These are phyloP conservation scores for Glaciozyma martinii DNA, from an alignment of 768 basidiomycete species.

Conservation along the genomic window DNA sequence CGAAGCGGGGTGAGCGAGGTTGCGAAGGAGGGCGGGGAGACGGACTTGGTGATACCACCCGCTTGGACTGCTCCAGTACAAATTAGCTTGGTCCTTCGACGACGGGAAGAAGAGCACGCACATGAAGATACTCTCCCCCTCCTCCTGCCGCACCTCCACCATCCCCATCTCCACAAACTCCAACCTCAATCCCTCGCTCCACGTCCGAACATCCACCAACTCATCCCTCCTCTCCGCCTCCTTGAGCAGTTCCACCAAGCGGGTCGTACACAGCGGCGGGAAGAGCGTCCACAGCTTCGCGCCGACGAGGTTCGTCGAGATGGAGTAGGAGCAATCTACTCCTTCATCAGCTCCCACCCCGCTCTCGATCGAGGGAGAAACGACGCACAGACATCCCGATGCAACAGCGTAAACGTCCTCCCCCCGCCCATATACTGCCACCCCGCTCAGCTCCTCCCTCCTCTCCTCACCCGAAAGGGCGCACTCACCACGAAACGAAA, in stretches of 20 bases:
- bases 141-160: constrained; percentile 14
- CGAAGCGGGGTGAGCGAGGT: background rate
- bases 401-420: constrained; percentile 26
- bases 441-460: background rate
- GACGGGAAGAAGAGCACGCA: background rate
- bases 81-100: background rate
- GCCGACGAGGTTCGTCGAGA: constrained; percentile 30
- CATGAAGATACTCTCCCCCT: constrained; percentile 20
- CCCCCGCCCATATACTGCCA: constrained; percentile 26
- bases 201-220: constrained; percentile 13
- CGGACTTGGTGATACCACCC: constrained; percentile 26
- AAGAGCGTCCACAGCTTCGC: constrained; percentile 32
- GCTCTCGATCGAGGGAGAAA: too few relatives aligned
- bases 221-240: background rate
- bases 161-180: constrained; percentile 6
- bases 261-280: constrained; percentile 15
- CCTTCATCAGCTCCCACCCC: background rate
- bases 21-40: background rate
- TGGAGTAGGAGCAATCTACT: constrained; percentile 34
- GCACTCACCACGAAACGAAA: constrained; percentile 28
- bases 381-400: constrained; percentile 31
- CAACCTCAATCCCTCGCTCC: background rate
- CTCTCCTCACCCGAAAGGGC: too few relatives aligned
- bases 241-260: background rate
- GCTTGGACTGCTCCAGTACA: constrained; percentile 10